phyloP scores from a whole-genome alignment of 1,139 yeast genomes.

The Pichia sp. region DNA sequence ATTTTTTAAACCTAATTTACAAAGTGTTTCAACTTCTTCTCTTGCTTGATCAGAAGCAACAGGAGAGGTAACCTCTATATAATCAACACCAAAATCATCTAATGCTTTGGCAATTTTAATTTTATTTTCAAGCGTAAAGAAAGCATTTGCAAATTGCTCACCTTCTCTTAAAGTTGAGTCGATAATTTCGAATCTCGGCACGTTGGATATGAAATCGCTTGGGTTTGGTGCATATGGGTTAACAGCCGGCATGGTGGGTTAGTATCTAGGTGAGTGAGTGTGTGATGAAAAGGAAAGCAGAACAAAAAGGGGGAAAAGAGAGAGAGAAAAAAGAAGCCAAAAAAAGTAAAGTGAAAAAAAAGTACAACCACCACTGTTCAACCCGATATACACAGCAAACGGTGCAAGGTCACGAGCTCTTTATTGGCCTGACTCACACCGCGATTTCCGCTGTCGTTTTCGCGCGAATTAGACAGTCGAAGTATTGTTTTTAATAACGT shows the following conservation, averaged over 20 bases:
- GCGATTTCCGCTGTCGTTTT: no score
- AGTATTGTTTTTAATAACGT: no score
- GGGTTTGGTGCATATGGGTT: constrained; percentile 59
- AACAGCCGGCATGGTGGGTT: constrained; percentile 13
- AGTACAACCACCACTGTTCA: no score
- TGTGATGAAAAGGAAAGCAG: neutral
- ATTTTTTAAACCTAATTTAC: constrained; percentile 47
- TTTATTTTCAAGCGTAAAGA: constrained; percentile 49
- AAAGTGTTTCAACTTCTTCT: constrained; percentile 51
- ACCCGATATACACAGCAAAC: no score
- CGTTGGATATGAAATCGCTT: constrained; percentile 51
- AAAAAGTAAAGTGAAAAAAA: no score
- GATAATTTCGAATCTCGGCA: constrained; percentile 45
- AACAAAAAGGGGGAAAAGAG: neutral
- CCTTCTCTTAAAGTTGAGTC: constrained; percentile 57
- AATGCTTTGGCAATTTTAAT: constrained; percentile 52
- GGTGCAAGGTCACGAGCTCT: no score
- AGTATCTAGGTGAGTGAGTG: no score
- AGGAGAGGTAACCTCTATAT: constrained; percentile 54
- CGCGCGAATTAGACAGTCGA: no score
- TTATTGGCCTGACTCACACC: no score
- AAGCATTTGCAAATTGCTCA: constrained; percentile 56
- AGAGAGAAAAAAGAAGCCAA: no score
- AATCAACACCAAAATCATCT: constrained; percentile 56
- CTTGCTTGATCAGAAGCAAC: constrained; percentile 54